Evolutionary conservation across 768 basidiomycete genomes (phyloP).

Genomic region (Boletus eberwhitei): DNA sequence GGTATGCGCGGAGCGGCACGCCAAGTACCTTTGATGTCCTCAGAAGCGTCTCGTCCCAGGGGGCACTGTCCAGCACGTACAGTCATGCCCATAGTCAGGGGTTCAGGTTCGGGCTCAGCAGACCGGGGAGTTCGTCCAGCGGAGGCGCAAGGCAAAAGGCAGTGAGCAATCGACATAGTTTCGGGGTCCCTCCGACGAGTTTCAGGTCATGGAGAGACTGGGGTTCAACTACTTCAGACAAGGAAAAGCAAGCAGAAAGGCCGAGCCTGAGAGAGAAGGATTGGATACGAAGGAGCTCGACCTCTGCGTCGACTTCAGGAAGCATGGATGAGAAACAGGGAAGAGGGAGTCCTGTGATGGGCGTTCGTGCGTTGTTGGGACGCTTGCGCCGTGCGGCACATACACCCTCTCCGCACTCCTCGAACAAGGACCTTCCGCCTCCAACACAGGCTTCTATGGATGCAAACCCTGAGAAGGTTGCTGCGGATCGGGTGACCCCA

Average conservation of each 20-base stretch:
- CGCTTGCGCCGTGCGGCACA: slow-evolving; percentile 25
- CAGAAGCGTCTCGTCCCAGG: slow-evolving; percentile 32
- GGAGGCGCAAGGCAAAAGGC: slow-evolving; percentile 15
- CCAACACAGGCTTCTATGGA: slow-evolving; percentile 5
- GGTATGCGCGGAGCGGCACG: slow-evolving; percentile 23
- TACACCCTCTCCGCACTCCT: slow-evolving; percentile 29
- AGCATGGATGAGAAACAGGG: slow-evolving; percentile 24
- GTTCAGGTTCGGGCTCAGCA: slow-evolving; percentile 18
- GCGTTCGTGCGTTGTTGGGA: slow-evolving; percentile 29
- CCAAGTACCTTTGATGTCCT: slow-evolving; percentile 27
- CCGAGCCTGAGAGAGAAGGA: slow-evolving; percentile 14
- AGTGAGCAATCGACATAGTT: slow-evolving; percentile 4
- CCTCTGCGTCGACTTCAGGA: slow-evolving; percentile 14
- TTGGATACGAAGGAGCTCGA: slow-evolving; percentile 12
- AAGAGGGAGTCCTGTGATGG: slow-evolving; percentile 18
- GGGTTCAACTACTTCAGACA: slow-evolving; percentile 15
- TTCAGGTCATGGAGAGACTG: slow-evolving; percentile 26
- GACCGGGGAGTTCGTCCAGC: slow-evolving; percentile 20
- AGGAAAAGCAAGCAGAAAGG: slow-evolving; percentile 16
- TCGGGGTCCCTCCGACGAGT: slow-evolving; percentile 28
- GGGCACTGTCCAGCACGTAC: slow-evolving; percentile 23
- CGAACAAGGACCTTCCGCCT: slow-evolving; percentile 20
- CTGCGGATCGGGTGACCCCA: slow-evolving; percentile 5
- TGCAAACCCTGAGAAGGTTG: slow-evolving; percentile 14
- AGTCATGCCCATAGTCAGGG: slow-evolving; percentile 18